Conservation (phyloP, 2,329 filamentous ascomycete genomes). For the Cylindrodendrum hubeiense region DNA sequence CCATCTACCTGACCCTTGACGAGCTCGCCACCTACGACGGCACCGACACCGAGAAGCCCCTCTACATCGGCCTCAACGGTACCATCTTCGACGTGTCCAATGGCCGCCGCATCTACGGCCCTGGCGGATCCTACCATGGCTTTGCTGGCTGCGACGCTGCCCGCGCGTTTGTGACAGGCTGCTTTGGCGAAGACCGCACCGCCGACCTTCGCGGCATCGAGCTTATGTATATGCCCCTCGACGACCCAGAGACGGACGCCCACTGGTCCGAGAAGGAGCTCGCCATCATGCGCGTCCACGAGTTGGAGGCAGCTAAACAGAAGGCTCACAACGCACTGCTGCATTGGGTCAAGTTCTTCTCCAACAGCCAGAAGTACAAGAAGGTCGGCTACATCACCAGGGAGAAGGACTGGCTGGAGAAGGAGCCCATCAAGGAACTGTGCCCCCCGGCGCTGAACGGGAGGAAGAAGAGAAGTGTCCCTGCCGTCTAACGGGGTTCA, state of each 20-base stretch:
- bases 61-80: slow-evolving; percentile 92
- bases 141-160: slow-evolving; percentile 90
- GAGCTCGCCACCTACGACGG: slow-evolving; percentile 85
- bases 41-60: slow-evolving; percentile 77
- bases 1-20: slow-evolving; percentile 78
- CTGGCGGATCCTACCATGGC: slow-evolving; percentile 87
- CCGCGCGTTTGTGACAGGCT: slow-evolving; percentile 91
- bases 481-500: slow-evolving; percentile 1
- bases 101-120: slow-evolving; percentile 78
- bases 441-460: slow-evolving; percentile 77
- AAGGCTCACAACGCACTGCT: slow-evolving; percentile 76
- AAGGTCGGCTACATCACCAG: slow-evolving; percentile 81
- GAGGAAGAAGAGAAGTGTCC: slow-evolving; percentile 62
- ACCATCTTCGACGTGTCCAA: slow-evolving; percentile 87
- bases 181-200: slow-evolving; percentile 87
- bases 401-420: slow-evolving; percentile 71
- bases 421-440: slow-evolving; percentile 71
- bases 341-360: slow-evolving; percentile 90
- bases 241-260: slow-evolving; percentile 72
- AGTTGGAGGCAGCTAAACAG: slow-evolving; percentile 72
- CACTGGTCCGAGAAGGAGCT: slow-evolving; percentile 68
- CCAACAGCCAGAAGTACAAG: slow-evolving; percentile 82
- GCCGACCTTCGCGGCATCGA: slow-evolving; percentile 90
- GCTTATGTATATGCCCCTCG: slow-evolving; percentile 80
- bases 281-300: slow-evolving; percentile 67